Conservation (phyloP, 1,139 yeast genomes). For the Taiozyma sp. region DNA sequence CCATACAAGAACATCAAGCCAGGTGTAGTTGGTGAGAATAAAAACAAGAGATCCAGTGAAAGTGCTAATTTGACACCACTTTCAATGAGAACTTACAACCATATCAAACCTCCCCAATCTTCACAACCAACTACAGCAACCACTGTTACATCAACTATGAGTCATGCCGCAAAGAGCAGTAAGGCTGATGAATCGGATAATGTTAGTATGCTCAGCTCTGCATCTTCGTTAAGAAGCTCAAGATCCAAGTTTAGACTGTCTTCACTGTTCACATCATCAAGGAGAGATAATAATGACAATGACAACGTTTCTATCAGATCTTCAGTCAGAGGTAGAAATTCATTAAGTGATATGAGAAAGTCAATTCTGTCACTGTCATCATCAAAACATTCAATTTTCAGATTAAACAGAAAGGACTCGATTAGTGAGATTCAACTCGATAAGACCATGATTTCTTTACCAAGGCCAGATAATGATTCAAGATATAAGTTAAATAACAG, state of each 20-base stretch:
- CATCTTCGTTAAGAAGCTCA: slow-evolving; percentile 18
- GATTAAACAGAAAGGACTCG: slow-evolving; percentile 20
- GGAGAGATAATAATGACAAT: slow-evolving; percentile 10
- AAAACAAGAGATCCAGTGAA: slow-evolving; percentile 7
- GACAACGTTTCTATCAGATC: slow-evolving; percentile 21
- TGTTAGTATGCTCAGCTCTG: slow-evolving; percentile 14
- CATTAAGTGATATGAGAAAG: slow-evolving; percentile 24
- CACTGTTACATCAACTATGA: not conserved
- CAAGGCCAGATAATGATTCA: slow-evolving; percentile 48
- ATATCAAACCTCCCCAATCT: not conserved
- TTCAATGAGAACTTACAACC: not conserved
- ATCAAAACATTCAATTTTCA: slow-evolving; percentile 15
- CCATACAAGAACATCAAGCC: slow-evolving; percentile 18
- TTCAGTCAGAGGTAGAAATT: slow-evolving; percentile 19
- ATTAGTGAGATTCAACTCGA: slow-evolving; percentile 17
- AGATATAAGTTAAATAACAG: slow-evolving; percentile 50
- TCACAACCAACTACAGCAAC: not conserved
- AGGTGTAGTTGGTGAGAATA: slow-evolving; percentile 21
- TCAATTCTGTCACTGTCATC: slow-evolving; percentile 22
- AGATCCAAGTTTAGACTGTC: slow-evolving; percentile 24
- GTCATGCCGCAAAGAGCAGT: not conserved
- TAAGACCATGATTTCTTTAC: slow-evolving; percentile 47
- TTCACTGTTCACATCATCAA: slow-evolving; percentile 18
- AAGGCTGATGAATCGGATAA: slow-evolving; percentile 13
- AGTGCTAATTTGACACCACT: slow-evolving; percentile 4